Conservation (phyloP, 2,329 filamentous ascomycete genomes). For the Apiospora hydei region DNA sequence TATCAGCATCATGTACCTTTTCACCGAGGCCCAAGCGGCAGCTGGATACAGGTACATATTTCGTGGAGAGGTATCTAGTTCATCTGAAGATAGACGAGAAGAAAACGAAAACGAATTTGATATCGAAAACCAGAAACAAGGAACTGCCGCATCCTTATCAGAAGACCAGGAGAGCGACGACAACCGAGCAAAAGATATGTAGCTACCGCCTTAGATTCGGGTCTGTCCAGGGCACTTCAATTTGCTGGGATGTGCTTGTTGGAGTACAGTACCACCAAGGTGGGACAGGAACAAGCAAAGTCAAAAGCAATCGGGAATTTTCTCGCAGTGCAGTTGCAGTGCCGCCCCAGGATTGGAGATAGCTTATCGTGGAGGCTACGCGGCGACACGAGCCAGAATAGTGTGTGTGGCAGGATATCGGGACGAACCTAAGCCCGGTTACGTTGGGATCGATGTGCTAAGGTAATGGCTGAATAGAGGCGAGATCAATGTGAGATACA, state of each 20-base stretch:
- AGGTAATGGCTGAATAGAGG: not conserved
- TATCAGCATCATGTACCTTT: too few species aligned
- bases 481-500: not conserved
- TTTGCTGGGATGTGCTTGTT: not conserved
- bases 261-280: not conserved
- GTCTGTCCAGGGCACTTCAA: not conserved
- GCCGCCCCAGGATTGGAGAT: not conserved
- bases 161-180: not conserved
- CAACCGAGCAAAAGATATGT: not conserved
- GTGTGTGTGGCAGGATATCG: not conserved
- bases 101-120: too few species aligned
- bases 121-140: too few species aligned
- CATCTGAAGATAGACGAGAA: not conserved
- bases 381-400: not conserved
- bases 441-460: not conserved
- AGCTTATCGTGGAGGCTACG: not conserved
- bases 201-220: not conserved
- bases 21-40: not conserved
- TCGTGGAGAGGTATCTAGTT: not conserved
- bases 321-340: not conserved
- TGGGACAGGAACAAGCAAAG: slow-evolving; percentile 6
- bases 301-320: not conserved
- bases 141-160: not conserved
- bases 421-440: not conserved
- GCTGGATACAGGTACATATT: not conserved